Base-by-base conservation (phyloP, 163 green algal genomes). In the Prototheca stagnorum region DNA sequence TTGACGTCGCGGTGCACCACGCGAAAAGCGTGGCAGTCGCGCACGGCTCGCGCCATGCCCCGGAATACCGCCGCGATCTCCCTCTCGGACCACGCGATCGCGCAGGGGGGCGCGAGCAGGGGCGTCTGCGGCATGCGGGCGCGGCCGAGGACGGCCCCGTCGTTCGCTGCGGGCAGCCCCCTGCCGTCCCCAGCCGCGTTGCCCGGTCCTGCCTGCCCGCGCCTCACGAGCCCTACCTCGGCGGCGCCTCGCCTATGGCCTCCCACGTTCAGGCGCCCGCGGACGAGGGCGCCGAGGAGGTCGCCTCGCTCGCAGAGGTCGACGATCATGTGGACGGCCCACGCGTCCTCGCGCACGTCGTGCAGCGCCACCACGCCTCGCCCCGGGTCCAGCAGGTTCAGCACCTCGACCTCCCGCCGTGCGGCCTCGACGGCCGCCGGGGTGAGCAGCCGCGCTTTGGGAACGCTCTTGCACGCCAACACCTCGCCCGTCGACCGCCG, bases 401-500 rank as follows among this genome's bases (percentile, higher is more conserved):
- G 54, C 31, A 66, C 47, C 22, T 61, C 24, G 29, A 70, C 61
- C 26, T 70, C 61, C 16, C 44, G 20, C 16, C 51, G 39, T 22
- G 64, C n/a, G 29, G 55, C 61, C 29, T 64, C 61, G 21, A 70
- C 45, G 21, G 64, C 47, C 44, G 42, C 43, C 5, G 35, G 35
- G 34, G 42, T 16, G 21, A 25, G 27, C 39, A 70, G 44, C 49
- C 51, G 66, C 3, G 45, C 29, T 70, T 96, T 96, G 23, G 46
- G 28, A 21, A 96, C 85, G 26, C 45, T 78, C 60, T 96, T 96
- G 60, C 77, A 90, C 3, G 86, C 86, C 31, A 69, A 86, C 56
- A 76, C 49, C 31, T 63, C 35, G 11, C 69, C 72, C 8, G 51
- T 78, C 26, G 28, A 28, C 6, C 44, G 47, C 15, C 67, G 20